These are phyloP conservation scores for Amanita polypyramis DNA, from an alignment of 768 basidiomycete genomes.

Conservation along the genomic window DNA sequence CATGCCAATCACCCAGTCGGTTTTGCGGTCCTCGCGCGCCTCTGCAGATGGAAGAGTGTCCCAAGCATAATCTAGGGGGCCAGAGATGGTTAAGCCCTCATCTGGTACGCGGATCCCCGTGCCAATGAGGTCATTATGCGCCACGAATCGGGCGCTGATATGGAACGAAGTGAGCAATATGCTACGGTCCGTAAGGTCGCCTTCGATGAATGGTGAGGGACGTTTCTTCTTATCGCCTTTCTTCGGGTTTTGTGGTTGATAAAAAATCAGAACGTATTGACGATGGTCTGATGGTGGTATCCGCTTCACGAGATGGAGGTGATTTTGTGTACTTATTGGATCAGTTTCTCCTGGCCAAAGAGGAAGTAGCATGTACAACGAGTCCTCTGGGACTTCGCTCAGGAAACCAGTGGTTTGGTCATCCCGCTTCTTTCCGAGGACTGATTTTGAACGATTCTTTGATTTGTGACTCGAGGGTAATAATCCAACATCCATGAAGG, in stretches of 20 bases:
- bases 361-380: constrained; percentile 75
- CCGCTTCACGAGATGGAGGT: constrained; percentile 12
- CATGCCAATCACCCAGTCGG: constrained; percentile 44
- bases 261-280: constrained; percentile 73
- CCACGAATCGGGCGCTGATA: constrained; percentile 64
- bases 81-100: constrained; percentile 57
- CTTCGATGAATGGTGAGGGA: constrained; percentile 10
- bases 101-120: constrained; percentile 68
- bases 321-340: constrained; percentile 21
- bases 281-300: constrained; percentile 40
- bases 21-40: constrained; percentile 18
- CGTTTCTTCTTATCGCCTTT: constrained; percentile 5
- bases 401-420: constrained; percentile 30
- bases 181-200: constrained; percentile 25
- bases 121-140: constrained; percentile 60
- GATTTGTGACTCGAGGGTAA: constrained; percentile 42
- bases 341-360: constrained; percentile 78
- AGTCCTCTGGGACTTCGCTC: constrained; percentile 52
- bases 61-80: constrained; percentile 43
- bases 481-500: constrained; percentile 74
- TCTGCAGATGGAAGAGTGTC: constrained; percentile 30
- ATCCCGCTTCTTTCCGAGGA: constrained; percentile 20
- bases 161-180: constrained; percentile 57
- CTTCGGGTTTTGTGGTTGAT: constrained; percentile 16
- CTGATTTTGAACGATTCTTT: constrained; percentile 15